Evolutionary conservation across 345 rosid genomes (phyloP).

Genomic region (Theobroma cacao): DNA sequence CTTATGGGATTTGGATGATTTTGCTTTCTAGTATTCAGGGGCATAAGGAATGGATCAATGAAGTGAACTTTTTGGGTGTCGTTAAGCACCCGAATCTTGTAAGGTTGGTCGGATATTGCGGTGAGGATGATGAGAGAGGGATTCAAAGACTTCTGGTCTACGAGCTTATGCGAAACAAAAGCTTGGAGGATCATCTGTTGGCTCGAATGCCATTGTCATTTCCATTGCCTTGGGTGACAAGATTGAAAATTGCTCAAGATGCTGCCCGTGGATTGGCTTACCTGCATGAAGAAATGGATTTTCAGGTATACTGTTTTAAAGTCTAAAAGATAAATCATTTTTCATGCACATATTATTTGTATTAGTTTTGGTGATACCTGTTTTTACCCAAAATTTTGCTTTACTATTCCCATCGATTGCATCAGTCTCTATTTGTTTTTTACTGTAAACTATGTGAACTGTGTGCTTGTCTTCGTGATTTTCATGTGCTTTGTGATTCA

Average conservation of each 20-base stretch:
- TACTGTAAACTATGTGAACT: background rate
- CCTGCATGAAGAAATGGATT: slow-evolving; percentile 95
- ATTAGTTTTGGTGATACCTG: background rate
- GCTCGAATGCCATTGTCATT: slow-evolving; percentile 39
- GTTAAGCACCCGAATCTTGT: slow-evolving; percentile 95
- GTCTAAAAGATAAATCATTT: background rate
- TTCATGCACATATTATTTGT: background rate
- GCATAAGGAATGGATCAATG: slow-evolving; percentile 98
- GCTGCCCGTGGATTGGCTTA: slow-evolving; percentile 95
- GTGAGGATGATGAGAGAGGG: slow-evolving; percentile 93
- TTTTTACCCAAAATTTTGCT: background rate
- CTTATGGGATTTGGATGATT: slow-evolving; percentile 30
- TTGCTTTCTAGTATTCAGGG: slow-evolving; percentile 84
- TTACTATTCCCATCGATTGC: background rate
- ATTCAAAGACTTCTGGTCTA: slow-evolving; percentile 87
- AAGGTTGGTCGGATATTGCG: slow-evolving; percentile 84
- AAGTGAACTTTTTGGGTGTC: slow-evolving; percentile 86
- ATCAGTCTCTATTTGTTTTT: background rate
- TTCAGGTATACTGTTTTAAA: slow-evolving; percentile 54
- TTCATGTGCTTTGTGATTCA: slow-evolving; percentile 4
- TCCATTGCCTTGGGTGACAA: slow-evolving; percentile 65
- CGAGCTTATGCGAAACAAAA: slow-evolving; percentile 83
- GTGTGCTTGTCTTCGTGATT: slow-evolving; percentile 6
- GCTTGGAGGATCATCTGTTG: slow-evolving; percentile 86
- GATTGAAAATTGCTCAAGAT: slow-evolving; percentile 79